Percentiles rank a stretch among this genome's conserved stretches.
Conservation (phyloP, 176 grass and related monocot genomes). For the Miscanthus lutarioriparius region DNA sequence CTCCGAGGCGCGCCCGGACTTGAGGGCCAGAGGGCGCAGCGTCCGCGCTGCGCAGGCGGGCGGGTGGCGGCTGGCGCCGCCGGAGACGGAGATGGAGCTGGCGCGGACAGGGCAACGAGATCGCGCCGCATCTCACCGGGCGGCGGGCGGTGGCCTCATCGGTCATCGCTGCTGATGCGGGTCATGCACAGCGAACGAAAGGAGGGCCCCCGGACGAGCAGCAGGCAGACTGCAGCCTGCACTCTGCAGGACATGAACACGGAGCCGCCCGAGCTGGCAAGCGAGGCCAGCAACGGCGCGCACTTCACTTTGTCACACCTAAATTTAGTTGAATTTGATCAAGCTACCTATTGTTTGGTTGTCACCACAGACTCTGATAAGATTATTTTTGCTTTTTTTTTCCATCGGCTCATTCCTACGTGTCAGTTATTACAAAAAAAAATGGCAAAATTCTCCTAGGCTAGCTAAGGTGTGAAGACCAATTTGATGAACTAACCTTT, state of each 20-base stretch:
- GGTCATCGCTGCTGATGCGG: neutral
- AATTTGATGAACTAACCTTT: neutral
- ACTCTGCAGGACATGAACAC: neutral
- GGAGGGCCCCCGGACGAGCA: neutral
- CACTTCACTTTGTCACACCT: too few species aligned
- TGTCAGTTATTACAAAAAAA: neutral
- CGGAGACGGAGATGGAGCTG: neutral
- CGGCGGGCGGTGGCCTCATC: neutral
- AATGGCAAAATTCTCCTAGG: neutral
- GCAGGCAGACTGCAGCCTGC: neutral
- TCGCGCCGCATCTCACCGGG: neutral
- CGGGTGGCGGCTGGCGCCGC: neutral
- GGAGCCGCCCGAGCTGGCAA: too few species aligned
- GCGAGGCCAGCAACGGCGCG: too few species aligned
- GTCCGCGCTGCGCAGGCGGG: neutral
- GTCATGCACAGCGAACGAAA: neutral
- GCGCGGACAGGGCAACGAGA: neutral
- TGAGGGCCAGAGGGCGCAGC: constrained; percentile 38
- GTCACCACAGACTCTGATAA: too few species aligned
- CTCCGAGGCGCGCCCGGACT: constrained; percentile 43
- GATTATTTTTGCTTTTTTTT: too few species aligned
- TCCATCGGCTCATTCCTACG: too few species aligned
- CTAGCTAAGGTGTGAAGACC: neutral
- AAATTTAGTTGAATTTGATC: too few species aligned
- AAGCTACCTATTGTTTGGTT: too few species aligned